phyloP scores from a whole-genome alignment of 1,139 yeast species.

The Kodamaea sp. region DNA sequence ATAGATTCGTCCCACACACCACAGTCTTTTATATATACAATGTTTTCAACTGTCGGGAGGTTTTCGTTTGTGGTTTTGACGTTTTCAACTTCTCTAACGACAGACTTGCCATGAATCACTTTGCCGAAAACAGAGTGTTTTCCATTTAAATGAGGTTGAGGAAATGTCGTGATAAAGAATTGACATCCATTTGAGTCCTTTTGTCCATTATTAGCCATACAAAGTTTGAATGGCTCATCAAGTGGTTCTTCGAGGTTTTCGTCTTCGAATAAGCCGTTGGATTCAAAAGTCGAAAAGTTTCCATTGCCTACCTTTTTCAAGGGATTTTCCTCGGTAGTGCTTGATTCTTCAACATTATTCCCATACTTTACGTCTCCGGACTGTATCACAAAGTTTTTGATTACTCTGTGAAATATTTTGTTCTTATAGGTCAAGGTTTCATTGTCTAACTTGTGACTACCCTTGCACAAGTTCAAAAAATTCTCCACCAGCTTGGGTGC shows the following conservation, averaged over 20 bases:
- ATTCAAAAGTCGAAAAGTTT: constrained; percentile 47
- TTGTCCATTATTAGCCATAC: constrained; percentile 73
- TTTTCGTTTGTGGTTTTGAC: constrained; percentile 44
- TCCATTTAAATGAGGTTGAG: constrained; percentile 72
- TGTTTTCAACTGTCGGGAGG: constrained; percentile 43
- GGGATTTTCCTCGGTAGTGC: constrained; percentile 22
- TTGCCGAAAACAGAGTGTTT: constrained; percentile 79
- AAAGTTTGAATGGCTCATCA: constrained; percentile 52
- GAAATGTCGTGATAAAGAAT: constrained; percentile 73
- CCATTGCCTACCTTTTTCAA: constrained; percentile 50
- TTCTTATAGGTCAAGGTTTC: constrained; percentile 30
- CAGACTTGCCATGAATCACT: constrained; percentile 65
- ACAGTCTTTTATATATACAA: constrained; percentile 56
- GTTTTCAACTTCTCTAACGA: constrained; percentile 64
- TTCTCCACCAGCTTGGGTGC: constrained; percentile 66
- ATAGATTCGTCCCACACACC: constrained; percentile 64
- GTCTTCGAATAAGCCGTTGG: constrained; percentile 50
- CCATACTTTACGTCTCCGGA: constrained; percentile 60
- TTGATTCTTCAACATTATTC: constrained; percentile 18
- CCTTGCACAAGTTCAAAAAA: constrained; percentile 49
- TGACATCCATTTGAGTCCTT: constrained; percentile 67
- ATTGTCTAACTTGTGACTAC: constrained; percentile 25
- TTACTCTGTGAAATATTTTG: constrained; percentile 63
- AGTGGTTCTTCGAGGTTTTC: constrained; percentile 56
- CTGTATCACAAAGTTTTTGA: constrained; percentile 79